phyloP scores from a whole-genome alignment of 2,329 filamentous ascomycete species.

The Botrytis aclada region DNA sequence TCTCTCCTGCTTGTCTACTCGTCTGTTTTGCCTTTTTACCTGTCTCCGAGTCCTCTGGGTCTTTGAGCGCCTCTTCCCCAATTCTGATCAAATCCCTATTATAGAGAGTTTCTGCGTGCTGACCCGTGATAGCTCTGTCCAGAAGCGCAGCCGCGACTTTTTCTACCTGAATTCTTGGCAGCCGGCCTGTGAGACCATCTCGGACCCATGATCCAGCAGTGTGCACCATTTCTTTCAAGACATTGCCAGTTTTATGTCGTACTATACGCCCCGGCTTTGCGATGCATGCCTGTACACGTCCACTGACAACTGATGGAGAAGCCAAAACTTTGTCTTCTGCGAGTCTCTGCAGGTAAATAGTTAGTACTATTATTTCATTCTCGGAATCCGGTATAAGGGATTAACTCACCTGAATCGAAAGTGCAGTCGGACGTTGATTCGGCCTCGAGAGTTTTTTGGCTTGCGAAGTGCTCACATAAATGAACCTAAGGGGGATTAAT shows the following conservation, averaged over 20 bases:
- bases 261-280: background rate
- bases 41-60: too few species aligned
- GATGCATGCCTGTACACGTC: background rate
- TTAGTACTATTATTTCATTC: background rate
- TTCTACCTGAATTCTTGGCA: too few species aligned
- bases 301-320: too few species aligned
- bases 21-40: too few species aligned
- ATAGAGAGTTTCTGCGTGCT: too few species aligned
- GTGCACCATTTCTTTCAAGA: background rate
- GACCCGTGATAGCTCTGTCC: too few species aligned
- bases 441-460: accelerated
- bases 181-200: background rate
- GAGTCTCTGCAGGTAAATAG: too few species aligned
- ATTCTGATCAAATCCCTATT: background rate
- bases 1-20: too few species aligned
- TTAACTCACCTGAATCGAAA: background rate
- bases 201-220: background rate
- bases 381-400: background rate
- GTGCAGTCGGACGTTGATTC: background rate
- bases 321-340: too few species aligned
- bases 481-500: too few species aligned
- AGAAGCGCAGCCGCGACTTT: too few species aligned
- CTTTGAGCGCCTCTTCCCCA: too few species aligned
- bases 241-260: background rate
- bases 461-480: background rate